Evolutionary conservation across 2,329 filamentous ascomycete species (phyloP), one percentile per base, ranked within the genome.

Genomic region (Ophiocordyceps robertsii): DNA sequence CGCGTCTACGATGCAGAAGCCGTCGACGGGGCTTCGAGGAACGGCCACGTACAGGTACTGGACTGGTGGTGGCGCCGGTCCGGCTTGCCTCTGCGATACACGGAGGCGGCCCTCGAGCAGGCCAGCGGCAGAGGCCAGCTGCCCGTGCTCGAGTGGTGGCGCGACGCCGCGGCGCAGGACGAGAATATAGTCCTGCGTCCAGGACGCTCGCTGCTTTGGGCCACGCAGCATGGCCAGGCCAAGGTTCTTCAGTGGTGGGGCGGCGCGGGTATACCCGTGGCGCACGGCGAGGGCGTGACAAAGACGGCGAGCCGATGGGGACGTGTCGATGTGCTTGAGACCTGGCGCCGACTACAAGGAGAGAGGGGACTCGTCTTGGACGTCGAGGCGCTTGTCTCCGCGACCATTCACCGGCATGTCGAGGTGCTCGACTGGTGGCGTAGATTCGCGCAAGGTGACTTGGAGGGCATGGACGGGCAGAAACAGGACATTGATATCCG

Each of bases 371-470:
- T 94, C 60, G 78, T 85, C 16, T 92, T 88, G 51, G 85, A 93
- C 59, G 78, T 80, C 40, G 82, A 90, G 53, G 84, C 92, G 1
- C 73, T 95, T 1, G 83, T 93, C 1, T 84, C 84, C 9, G 84
- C 90, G 0, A 95, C 89, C 1, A 86, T 88, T 53, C 84, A 90
- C 56, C 86, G 87, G 6, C 84, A 93, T 58, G 77, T 88, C 3
- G 72, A 78, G 31, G 87, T 95, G 19, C 67, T 96, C 8, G 86
- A 95, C 58, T 95, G 90, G 90, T 95, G 90, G 89, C 83, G 84
- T 55, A 72, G 71, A 42, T 83, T 80, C 52, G 73, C 75, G 8
- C 65, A 73, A 42, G 69, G 74, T 39, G 67, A 72, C 53, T 63
- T 75, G 29, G 66, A 66, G 1, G 71, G 67, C 35, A 75, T 69